These are phyloP conservation scores for Linnemannia schmuckeri DNA, from an alignment of 192 early-diverging fungal genomes.

Conservation along the genomic window DNA sequence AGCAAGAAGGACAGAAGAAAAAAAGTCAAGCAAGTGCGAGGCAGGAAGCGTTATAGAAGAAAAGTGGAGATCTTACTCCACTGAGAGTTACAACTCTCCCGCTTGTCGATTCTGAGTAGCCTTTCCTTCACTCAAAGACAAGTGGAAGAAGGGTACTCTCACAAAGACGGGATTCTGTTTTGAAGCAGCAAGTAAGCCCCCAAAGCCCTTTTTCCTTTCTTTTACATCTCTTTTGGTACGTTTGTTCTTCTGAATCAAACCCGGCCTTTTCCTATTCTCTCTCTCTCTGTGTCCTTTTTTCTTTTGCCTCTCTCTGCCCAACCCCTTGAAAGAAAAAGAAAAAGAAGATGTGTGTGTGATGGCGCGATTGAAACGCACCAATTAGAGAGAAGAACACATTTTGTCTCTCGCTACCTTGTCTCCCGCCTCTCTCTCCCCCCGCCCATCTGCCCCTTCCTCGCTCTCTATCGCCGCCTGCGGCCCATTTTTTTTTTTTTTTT, in stretches of 20 bases:
- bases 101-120: too few species aligned
- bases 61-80: too few species aligned
- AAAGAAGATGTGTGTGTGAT: neutral
- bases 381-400: constrained; percentile 21
- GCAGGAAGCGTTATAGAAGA: too few species aligned
- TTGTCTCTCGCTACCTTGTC: neutral
- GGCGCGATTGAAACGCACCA: constrained; percentile 26
- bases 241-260: constrained; percentile 3
- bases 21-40: neutral
- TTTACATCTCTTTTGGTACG: neutral
- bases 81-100: too few species aligned
- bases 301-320: neutral
- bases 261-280: neutral
- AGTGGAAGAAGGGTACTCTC: neutral
- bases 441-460: too few species aligned
- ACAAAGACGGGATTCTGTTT: neutral
- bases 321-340: constrained; percentile 4
- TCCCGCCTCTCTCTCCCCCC: too few species aligned
- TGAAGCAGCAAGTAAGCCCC: neutral
- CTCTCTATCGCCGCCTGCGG: neutral
- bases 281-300: neutral
- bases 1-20: too few species aligned
- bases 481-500: constrained; percentile 12
- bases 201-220: neutral
- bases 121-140: neutral